Evolutionary conservation across 257 asterid species (phyloP).

Genomic region (Cruciata laevipes): DNA sequence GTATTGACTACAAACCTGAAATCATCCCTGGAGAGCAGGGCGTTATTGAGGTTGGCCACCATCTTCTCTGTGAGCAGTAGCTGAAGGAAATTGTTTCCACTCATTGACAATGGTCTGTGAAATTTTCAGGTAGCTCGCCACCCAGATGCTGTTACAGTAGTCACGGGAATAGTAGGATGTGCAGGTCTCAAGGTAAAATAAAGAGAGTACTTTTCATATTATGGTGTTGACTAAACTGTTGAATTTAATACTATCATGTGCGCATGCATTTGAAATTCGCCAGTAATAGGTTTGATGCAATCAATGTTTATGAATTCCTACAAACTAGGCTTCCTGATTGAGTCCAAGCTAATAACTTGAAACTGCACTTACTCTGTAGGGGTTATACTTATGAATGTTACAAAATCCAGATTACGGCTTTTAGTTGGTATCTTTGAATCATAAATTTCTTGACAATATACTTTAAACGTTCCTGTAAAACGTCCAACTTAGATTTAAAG

Average conservation of each 20-base stretch:
- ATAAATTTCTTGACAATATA: not conserved
- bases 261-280: not conserved
- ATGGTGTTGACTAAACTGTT: not conserved
- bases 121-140: slow-evolving; percentile 88
- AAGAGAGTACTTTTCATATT: not conserved
- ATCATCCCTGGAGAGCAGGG: slow-evolving; percentile 97
- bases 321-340: not conserved
- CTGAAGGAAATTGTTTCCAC: slow-evolving; percentile 6
- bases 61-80: not conserved
- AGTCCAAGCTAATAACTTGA: not conserved
- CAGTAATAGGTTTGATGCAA: not conserved
- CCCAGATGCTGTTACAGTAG: slow-evolving; percentile 90
- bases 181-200: slow-evolving; percentile 83
- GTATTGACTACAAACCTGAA: slow-evolving; percentile 68
- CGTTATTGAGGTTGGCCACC: slow-evolving; percentile 62
- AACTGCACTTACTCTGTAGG: not conserved
- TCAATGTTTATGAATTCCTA: not conserved
- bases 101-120: slow-evolving; percentile 6
- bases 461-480: not conserved
- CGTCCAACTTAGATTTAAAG: not conserved
- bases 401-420: not conserved
- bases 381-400: not conserved
- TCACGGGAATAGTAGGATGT: slow-evolving; percentile 97
- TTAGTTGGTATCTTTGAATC: not conserved
- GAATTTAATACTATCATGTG: not conserved